These are phyloP conservation scores for Termitomyces sp. DNA, from an alignment of 768 basidiomycete genomes.

Conservation along the genomic window DNA sequence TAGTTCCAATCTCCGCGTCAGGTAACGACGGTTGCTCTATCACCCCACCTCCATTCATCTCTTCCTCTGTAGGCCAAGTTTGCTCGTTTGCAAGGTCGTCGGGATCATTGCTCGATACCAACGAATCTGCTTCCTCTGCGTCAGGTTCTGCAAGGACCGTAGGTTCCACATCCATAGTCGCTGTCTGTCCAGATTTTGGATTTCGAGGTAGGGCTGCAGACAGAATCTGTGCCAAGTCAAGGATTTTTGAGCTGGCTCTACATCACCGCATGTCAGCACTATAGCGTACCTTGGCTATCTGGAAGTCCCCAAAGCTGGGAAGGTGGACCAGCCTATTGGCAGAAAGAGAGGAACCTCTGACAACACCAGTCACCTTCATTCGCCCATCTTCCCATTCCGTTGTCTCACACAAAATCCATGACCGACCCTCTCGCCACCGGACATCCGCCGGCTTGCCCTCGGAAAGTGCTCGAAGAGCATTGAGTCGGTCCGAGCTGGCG, in stretches of 20 bases:
- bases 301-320: slow-evolving; percentile 85
- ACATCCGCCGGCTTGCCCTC: slow-evolving; percentile 81
- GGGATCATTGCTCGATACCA: slow-evolving; percentile 82
- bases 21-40: slow-evolving; percentile 39
- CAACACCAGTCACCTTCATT: slow-evolving; percentile 75
- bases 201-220: slow-evolving; percentile 50
- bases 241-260: not conserved
- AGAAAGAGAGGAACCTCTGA: slow-evolving; percentile 75
- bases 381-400: slow-evolving; percentile 57
- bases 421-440: slow-evolving; percentile 77
- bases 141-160: slow-evolving; percentile 60
- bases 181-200: slow-evolving; percentile 26
- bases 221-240: slow-evolving; percentile 48
- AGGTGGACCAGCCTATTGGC: slow-evolving; percentile 85
- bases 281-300: slow-evolving; percentile 63
- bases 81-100: slow-evolving; percentile 93
- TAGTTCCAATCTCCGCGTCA: slow-evolving; percentile 66
- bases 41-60: slow-evolving; percentile 53
- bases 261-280: slow-evolving; percentile 13
- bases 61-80: slow-evolving; percentile 98
- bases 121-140: slow-evolving; percentile 68
- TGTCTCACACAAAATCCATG: slow-evolving; percentile 67
- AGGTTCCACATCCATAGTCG: slow-evolving; percentile 67
- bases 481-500: slow-evolving; percentile 58
- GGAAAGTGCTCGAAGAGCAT: slow-evolving; percentile 69